Evolutionary conservation across 768 basidiomycete genomes (phyloP).

Genomic region (Serendipita vermifera): DNA sequence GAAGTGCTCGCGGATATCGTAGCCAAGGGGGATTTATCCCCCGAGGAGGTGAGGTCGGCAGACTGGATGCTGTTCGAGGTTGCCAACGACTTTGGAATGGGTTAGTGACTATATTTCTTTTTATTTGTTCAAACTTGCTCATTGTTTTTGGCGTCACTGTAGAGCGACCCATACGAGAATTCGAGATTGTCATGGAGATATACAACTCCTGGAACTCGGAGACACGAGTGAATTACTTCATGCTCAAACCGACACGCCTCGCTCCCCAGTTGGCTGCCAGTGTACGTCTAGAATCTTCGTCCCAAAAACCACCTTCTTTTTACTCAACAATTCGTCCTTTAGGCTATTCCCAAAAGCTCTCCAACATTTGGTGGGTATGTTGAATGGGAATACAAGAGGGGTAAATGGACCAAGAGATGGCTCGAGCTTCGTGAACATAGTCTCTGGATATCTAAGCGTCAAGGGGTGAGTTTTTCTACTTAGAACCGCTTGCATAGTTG

Average conservation of each 20-base stretch:
- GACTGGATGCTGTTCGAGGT: slow-evolving; percentile 88
- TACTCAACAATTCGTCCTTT: slow-evolving; percentile 27
- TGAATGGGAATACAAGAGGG: slow-evolving; percentile 80
- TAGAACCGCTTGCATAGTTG: slow-evolving; percentile 6
- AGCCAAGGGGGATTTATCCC: slow-evolving; percentile 45
- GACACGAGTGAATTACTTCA: slow-evolving; percentile 63
- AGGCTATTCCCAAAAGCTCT: slow-evolving; percentile 37
- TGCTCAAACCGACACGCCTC: slow-evolving; percentile 62
- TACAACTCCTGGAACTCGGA: slow-evolving; percentile 81
- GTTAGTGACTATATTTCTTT: slow-evolving; percentile 29
- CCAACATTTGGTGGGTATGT: slow-evolving; percentile 48
- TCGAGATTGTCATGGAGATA: slow-evolving; percentile 68
- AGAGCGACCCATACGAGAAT: slow-evolving; percentile 87
- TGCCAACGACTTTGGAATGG: slow-evolving; percentile 85
- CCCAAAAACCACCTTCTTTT: slow-evolving; percentile 7
- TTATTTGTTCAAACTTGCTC: background rate
- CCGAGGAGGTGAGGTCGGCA: slow-evolving; percentile 35
- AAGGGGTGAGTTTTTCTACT: slow-evolving; percentile 43
- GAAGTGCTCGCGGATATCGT: slow-evolving; percentile 59
- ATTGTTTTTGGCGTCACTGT: slow-evolving; percentile 18
- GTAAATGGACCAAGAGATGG: slow-evolving; percentile 93
- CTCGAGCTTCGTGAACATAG: slow-evolving; percentile 76
- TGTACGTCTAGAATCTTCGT: slow-evolving; percentile 29
- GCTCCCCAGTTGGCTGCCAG: slow-evolving; percentile 45
- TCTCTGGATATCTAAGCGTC: slow-evolving; percentile 79